Conservation (phyloP, 2,329 filamentous ascomycete genomes). For the Purpureocillium takamizusanense region DNA sequence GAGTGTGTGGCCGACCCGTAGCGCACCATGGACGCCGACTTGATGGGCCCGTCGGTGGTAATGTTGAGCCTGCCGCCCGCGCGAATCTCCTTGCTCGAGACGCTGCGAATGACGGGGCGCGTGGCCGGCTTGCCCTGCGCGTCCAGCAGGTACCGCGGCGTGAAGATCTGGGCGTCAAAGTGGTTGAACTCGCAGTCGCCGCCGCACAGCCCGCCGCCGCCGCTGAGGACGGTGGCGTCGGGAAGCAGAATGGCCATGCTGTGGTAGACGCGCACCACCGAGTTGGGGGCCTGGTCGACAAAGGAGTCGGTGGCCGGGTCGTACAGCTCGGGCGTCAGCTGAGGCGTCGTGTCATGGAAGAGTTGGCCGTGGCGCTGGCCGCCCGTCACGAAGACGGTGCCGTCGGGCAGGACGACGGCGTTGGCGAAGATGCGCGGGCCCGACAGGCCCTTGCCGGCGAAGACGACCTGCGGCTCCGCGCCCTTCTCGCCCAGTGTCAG, state of each 20-base stretch:
- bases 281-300: constrained; percentile 23
- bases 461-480: background rate
- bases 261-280: constrained; percentile 40
- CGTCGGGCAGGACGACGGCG: constrained; percentile 39
- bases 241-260: constrained; percentile 37
- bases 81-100: too few species aligned
- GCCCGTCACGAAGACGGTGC: constrained; percentile 36
- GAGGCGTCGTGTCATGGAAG: constrained; percentile 34
- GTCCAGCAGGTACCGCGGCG: constrained; percentile 45
- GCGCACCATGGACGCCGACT: constrained; percentile 32
- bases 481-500: too few species aligned
- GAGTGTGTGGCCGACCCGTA: constrained; percentile 42
- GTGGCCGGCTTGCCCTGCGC: constrained; percentile 26
- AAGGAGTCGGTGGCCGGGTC: constrained; percentile 31
- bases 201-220: constrained; percentile 43
- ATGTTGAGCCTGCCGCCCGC: constrained; percentile 14
- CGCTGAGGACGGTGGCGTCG: constrained; percentile 40
- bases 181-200: constrained; percentile 36
- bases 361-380: constrained; percentile 31
- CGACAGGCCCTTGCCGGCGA: constrained; percentile 19
- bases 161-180: constrained; percentile 44
- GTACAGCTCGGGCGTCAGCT: constrained; percentile 36
- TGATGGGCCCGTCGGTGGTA: constrained; percentile 14
- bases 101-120: constrained; percentile 29
- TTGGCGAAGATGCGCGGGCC: constrained; percentile 33